Percentiles rank a stretch among this genome's conserved stretches.
Evolutionary conservation across 305 asterid species (phyloP).

Genomic region (Rubia occidens): DNA sequence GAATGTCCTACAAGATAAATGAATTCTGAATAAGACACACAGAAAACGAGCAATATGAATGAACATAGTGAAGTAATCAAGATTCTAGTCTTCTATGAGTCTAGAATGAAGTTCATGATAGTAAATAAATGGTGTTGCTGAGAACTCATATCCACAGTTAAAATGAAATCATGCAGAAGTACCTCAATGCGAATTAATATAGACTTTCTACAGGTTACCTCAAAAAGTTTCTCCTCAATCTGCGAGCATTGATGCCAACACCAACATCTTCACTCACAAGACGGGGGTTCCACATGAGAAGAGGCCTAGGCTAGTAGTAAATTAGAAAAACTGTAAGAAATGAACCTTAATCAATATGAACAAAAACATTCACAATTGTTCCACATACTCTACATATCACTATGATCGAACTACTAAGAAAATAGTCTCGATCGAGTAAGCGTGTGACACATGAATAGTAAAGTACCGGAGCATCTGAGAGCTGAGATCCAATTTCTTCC

Average conservation of each 20-base stretch:
- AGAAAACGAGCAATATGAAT: background rate
- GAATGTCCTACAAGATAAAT: slow-evolving; percentile 48
- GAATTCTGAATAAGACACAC: slow-evolving; percentile 11
- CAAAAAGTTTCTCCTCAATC: slow-evolving; percentile 55
- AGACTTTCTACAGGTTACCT: slow-evolving; percentile 35
- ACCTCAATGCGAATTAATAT: background rate
- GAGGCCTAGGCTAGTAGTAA: slow-evolving; percentile 88
- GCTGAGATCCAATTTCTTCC: slow-evolving; percentile 63
- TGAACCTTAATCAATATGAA: background rate
- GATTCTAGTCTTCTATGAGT: background rate
- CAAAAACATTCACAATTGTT: background rate
- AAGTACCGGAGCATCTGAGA: slow-evolving; percentile 76
- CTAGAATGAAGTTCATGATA: background rate
- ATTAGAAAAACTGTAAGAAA: slow-evolving; percentile 23
- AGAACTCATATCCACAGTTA: background rate
- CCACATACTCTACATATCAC: background rate
- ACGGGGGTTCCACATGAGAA: slow-evolving; percentile 98
- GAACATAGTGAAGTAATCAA: background rate
- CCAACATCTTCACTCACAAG: slow-evolving; percentile 94
- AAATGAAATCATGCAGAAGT: background rate
- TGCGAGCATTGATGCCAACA: slow-evolving; percentile 81
- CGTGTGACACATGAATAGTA: background rate
- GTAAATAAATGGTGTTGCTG: background rate
- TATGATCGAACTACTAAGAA: no score
- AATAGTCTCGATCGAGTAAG: no score